A percentile compares a stretch with the other conserved stretches of the same genome.
Conservation (phyloP, 2,329 filamentous ascomycete species). For the Raffaelea arxii region DNA sequence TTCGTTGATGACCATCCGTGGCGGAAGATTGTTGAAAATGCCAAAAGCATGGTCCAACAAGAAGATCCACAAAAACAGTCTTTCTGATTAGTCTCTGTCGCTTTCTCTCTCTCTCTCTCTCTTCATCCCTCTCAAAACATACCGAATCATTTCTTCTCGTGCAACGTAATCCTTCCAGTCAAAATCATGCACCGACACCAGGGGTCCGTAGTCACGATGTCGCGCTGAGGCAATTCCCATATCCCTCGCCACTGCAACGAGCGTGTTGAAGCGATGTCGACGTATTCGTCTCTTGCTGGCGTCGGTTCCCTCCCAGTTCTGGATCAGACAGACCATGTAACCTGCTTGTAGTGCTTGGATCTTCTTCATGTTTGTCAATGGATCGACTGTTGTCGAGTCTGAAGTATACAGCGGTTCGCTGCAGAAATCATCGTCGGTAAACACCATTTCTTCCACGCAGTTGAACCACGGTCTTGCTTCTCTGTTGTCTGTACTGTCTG, state of each 20-base stretch:
- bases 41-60: slow-evolving; percentile 6
- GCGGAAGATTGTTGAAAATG: slow-evolving; percentile 8
- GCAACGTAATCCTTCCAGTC: slow-evolving; percentile 3
- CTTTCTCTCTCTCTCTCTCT: too few species aligned
- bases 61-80: slow-evolving; percentile 2
- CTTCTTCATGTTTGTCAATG: neutral
- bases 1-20: slow-evolving; percentile 6
- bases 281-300: slow-evolving; percentile 6
- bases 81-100: too few species aligned
- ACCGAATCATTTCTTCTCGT: slow-evolving; percentile 4
- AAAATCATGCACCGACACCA: neutral
- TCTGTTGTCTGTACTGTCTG: neutral
- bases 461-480: slow-evolving; percentile 5
- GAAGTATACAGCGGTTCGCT: neutral
- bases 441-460: slow-evolving; percentile 6
- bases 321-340: slow-evolving; percentile 5
- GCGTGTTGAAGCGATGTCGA: slow-evolving; percentile 5
- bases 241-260: slow-evolving; percentile 4
- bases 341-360: slow-evolving; percentile 5
- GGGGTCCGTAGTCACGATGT: slow-evolving; percentile 3
- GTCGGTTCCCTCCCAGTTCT: slow-evolving; percentile 7
- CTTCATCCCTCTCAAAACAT: too few species aligned
- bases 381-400: neutral
- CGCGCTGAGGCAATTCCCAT: slow-evolving; percentile 3
- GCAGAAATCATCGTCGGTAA: slow-evolving; percentile 4